Percentiles rank a stretch among this genome's conserved stretches.
phyloP scores from a whole-genome alignment of 345 rosid genomes.

The Nephelium lappaceum region DNA sequence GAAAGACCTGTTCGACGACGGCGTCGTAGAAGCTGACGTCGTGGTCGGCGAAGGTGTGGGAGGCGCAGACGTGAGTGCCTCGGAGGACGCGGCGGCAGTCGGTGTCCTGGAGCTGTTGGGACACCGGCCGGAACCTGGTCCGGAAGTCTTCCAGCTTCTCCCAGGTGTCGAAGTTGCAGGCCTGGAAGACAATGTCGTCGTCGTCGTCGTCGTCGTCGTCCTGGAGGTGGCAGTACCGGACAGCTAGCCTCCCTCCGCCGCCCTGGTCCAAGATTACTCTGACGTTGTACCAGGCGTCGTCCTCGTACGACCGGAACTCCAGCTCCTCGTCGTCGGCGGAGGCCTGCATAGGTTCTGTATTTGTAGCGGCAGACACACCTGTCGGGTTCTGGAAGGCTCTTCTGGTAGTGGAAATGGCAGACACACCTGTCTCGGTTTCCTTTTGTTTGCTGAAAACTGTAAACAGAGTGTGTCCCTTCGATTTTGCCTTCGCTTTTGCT shows the following conservation, averaged over 20 bases:
- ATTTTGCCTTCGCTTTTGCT: too few relatives aligned
- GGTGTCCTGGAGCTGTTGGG: constrained; percentile 50
- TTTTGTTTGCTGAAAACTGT: too few relatives aligned
- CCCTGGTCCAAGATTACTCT: not conserved
- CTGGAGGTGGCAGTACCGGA: constrained; percentile 30
- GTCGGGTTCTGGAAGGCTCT: too few relatives aligned
- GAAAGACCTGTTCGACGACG: constrained; percentile 36
- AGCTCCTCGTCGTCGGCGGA: not conserved
- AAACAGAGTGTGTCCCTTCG: too few relatives aligned
- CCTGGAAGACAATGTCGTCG: constrained; percentile 23
- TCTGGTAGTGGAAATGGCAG: too few relatives aligned
- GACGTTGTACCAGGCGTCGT: constrained; percentile 56
- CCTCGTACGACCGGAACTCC: constrained; percentile 31
- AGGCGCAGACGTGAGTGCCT: constrained; percentile 42
- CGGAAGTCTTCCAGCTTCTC: constrained; percentile 29
- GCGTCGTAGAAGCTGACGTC: constrained; percentile 51
- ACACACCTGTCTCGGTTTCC: too few relatives aligned
- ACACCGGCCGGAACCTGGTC: constrained; percentile 38
- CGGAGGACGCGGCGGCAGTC: constrained; percentile 28
- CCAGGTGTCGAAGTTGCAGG: constrained; percentile 12
- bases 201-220: constrained; percentile 25
- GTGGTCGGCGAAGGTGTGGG: constrained; percentile 21
- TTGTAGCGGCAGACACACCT: too few relatives aligned
- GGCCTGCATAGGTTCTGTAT: too few relatives aligned
- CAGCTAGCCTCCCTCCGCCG: constrained; percentile 11